Percentiles rank a stretch among this genome's conserved stretches.
Conservation (phyloP, 768 basidiomycete species). For the Pisolithus orientalis region DNA sequence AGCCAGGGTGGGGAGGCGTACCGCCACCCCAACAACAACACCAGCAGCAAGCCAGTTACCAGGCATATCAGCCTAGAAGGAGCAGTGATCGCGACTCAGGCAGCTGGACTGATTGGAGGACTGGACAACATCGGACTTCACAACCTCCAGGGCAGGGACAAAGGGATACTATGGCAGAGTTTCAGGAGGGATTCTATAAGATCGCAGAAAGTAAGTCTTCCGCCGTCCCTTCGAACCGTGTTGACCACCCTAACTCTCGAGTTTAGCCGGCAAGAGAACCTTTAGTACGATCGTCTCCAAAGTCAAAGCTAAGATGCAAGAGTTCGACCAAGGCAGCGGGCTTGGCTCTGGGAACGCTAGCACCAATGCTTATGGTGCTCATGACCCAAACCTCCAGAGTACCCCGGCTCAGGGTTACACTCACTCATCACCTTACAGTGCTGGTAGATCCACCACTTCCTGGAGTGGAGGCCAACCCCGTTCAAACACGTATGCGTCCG, state of each 20-base stretch:
- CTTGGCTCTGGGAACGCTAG: slow-evolving; percentile 4
- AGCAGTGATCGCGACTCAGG: slow-evolving; percentile 2
- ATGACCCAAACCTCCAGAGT: not conserved
- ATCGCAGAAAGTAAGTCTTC: slow-evolving; percentile 66
- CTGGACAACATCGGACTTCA: slow-evolving; percentile 8
- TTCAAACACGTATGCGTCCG: slow-evolving; percentile 8
- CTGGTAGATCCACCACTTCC: slow-evolving; percentile 1
- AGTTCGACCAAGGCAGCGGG: slow-evolving; percentile 51
- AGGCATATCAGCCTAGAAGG: slow-evolving; percentile 20
- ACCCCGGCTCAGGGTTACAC: not conserved
- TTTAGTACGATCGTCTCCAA: slow-evolving; percentile 66
- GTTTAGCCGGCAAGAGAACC: slow-evolving; percentile 69
- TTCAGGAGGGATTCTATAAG: slow-evolving; percentile 70
- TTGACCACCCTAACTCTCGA: not conserved
- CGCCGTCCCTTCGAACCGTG: not conserved
- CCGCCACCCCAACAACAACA: slow-evolving; percentile 1
- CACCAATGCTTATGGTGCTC: not conserved
- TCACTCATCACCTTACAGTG: not conserved
- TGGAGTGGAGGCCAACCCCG: slow-evolving; percentile 9
- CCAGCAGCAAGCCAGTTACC: slow-evolving; percentile 11
- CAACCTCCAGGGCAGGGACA: slow-evolving; percentile 18
- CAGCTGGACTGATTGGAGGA: not conserved
- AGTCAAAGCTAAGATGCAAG: slow-evolving; percentile 80
- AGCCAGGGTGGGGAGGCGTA: slow-evolving; percentile 1
- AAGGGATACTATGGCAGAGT: slow-evolving; percentile 54